Percentiles rank a stretch among this genome's conserved stretches.
Evolutionary conservation across 176 grass and related monocot species (phyloP).

Genomic region (Thinopyrum elongatum): DNA sequence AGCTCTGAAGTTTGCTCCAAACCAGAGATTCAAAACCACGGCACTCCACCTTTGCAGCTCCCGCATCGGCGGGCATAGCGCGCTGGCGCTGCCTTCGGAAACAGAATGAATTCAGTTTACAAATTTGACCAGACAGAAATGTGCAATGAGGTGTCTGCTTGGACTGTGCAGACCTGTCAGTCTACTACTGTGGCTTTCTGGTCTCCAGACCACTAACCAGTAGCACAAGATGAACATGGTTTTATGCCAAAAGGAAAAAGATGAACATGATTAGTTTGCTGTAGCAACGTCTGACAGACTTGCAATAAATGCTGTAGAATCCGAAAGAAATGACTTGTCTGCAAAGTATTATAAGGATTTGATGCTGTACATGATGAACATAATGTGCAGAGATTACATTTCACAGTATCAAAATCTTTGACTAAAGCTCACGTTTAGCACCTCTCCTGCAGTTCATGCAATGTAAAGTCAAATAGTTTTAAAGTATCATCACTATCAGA

Average conservation of each 20-base stretch:
- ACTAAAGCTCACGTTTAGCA: not conserved
- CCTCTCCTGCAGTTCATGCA: not conserved
- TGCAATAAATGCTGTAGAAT: not conserved
- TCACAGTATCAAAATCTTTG: not conserved
- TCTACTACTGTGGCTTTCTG: not conserved
- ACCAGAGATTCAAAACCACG: not conserved
- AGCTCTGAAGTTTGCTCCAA: not conserved
- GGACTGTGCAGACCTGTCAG: not conserved
- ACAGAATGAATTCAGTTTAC: not conserved
- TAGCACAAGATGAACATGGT: not conserved
- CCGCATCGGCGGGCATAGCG: not conserved
- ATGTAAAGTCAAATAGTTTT: constrained; percentile 35
- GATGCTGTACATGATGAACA: not conserved
- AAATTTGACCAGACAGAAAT: not conserved
- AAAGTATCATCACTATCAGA: not conserved
- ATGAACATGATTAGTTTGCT: not conserved
- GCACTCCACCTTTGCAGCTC: not conserved
- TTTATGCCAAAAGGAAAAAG: not conserved
- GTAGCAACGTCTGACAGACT: not conserved
- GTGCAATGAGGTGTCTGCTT: not conserved
- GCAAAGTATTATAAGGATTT: not conserved
- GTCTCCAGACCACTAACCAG: not conserved
- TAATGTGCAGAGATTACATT: not conserved
- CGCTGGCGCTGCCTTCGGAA: not conserved
- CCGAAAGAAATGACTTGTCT: not conserved